A percentile compares a stretch with the other conserved stretches of the same genome.
Conservation (phyloP, 2,329 filamentous ascomycete species). For the Fusarium drepaniforme region DNA sequence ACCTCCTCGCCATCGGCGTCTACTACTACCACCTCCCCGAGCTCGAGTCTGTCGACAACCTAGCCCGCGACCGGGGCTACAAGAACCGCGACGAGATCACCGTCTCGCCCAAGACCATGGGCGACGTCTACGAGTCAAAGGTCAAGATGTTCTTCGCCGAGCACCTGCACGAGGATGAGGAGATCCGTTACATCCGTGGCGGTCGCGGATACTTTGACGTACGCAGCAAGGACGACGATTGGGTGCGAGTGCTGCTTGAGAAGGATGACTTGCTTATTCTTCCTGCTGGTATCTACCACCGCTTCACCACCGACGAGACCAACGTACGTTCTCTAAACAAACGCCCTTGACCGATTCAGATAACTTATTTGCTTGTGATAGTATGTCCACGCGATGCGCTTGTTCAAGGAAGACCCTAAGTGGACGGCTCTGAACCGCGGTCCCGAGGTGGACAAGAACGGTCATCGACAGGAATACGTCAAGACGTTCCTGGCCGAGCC, state of each 20-base stretch:
- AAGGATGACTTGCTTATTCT: constrained; percentile 94
- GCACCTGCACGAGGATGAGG: constrained; percentile 98
- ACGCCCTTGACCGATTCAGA: not conserved
- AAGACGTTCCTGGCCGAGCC: constrained; percentile 54
- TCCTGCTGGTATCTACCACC: constrained; percentile 95
- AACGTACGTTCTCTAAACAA: constrained; percentile 73
- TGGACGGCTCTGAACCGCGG: constrained; percentile 94
- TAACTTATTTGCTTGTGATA: constrained; percentile 51
- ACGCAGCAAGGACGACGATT: constrained; percentile 82
- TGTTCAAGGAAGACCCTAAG: constrained; percentile 99
- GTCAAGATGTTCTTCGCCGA: constrained; percentile 95
- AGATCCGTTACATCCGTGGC: constrained; percentile 93
- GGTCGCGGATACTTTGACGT: constrained; percentile 96
- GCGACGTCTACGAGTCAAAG: constrained; percentile 89
- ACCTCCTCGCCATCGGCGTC: constrained; percentile 82
- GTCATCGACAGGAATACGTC: constrained; percentile 83
- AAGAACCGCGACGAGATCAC: constrained; percentile 95
- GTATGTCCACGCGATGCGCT: constrained; percentile 95
- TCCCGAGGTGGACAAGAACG: constrained; percentile 81
- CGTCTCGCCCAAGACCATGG: constrained; percentile 88
- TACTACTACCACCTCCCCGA: constrained; percentile 78
- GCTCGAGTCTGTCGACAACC: constrained; percentile 75
- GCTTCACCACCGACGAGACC: constrained; percentile 92
- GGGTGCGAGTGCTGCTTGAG: constrained; percentile 87
- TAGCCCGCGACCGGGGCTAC: constrained; percentile 84